phyloP scores from a whole-genome alignment of 75 land plant species.

The Adiantum capillusveneris region DNA sequence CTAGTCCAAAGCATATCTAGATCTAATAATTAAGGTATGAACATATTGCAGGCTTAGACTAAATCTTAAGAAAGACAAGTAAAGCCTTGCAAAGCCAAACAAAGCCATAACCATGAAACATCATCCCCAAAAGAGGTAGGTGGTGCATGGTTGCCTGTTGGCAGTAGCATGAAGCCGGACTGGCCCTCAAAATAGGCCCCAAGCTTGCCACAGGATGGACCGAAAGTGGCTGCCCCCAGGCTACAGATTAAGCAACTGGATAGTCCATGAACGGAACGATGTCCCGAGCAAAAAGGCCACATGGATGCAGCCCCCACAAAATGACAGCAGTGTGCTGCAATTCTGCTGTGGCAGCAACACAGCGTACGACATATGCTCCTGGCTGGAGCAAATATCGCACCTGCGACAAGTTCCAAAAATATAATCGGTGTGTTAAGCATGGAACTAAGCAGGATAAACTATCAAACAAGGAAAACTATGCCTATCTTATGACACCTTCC shows the following conservation, averaged over 20 bases:
- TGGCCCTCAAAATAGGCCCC: too few species aligned
- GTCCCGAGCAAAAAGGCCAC: slow-evolving; percentile 61
- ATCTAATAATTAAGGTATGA: not conserved
- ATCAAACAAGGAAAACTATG: slow-evolving; percentile 3
- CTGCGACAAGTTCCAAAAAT: slow-evolving; percentile 64
- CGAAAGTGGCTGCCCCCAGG: slow-evolving; percentile 27
- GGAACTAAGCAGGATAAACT: slow-evolving; percentile 27
- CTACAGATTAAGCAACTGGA: slow-evolving; percentile 35
- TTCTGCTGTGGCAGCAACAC: slow-evolving; percentile 54
- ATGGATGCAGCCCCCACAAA: slow-evolving; percentile 61
- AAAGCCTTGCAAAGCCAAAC: slow-evolving; percentile 8
- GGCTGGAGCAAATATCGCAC: slow-evolving; percentile 99
- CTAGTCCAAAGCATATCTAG: not conserved
- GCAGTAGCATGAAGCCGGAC: slow-evolving; percentile 25
- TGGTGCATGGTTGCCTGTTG: slow-evolving; percentile 69
- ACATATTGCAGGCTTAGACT: slow-evolving; percentile 1
- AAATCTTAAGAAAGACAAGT: not conserved
- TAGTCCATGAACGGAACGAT: slow-evolving; percentile 47
- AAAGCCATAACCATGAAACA: slow-evolving; percentile 16
- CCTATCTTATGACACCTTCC: slow-evolving; percentile 4
- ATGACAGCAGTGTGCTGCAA: slow-evolving; percentile 42
- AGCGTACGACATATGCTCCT: slow-evolving; percentile 99
- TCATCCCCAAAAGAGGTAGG: slow-evolving; percentile 36
- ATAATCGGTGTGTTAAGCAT: slow-evolving; percentile 29
- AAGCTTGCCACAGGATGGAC: too few species aligned